A percentile compares a stretch with the other conserved stretches of the same genome.
Conservation (phyloP, 176 grass and related monocot species). For the Oryza rufipogon region DNA sequence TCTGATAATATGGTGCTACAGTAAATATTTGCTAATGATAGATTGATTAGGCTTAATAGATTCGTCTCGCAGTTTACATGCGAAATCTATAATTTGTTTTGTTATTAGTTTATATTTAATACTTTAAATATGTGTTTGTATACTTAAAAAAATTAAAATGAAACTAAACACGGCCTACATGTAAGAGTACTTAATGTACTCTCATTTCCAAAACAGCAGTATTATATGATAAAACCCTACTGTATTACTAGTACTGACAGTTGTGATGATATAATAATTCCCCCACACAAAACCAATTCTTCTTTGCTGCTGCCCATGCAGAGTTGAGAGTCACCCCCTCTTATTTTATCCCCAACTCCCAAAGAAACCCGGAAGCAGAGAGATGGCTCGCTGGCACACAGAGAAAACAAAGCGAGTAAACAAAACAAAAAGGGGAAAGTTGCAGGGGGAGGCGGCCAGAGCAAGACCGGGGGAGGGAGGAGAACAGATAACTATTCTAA, state of each 20-base stretch:
- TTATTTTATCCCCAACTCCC: slow-evolving; percentile 7
- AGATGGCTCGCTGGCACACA: background rate
- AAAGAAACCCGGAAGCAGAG: background rate
- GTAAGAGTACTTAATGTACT: background rate
- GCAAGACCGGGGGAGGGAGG: background rate
- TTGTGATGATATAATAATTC: background rate
- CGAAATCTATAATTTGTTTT: too few relatives aligned
- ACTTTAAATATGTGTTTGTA: rapidly evolving
- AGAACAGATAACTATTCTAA: too few relatives aligned
- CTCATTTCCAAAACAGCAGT: background rate
- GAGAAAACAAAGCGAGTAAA: background rate
- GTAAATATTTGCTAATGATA: too few relatives aligned
- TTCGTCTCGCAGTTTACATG: rapidly evolving
- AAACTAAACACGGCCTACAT: background rate
- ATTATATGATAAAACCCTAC: background rate
- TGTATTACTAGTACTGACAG: background rate
- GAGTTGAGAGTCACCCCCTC: background rate
- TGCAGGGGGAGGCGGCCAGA: background rate
- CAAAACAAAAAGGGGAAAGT: slow-evolving; percentile 5
- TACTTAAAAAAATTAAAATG: too few relatives aligned
- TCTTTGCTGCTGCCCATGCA: background rate
- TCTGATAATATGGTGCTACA: too few relatives aligned
- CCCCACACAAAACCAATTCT: background rate
- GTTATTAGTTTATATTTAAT: too few relatives aligned
- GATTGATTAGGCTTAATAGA: too few relatives aligned